A percentile compares a stretch with the other conserved stretches of the same genome.
These are phyloP conservation scores for Hypomyces perniciosus DNA, from an alignment of 2,329 filamentous ascomycete genomes.

Conservation along the genomic window DNA sequence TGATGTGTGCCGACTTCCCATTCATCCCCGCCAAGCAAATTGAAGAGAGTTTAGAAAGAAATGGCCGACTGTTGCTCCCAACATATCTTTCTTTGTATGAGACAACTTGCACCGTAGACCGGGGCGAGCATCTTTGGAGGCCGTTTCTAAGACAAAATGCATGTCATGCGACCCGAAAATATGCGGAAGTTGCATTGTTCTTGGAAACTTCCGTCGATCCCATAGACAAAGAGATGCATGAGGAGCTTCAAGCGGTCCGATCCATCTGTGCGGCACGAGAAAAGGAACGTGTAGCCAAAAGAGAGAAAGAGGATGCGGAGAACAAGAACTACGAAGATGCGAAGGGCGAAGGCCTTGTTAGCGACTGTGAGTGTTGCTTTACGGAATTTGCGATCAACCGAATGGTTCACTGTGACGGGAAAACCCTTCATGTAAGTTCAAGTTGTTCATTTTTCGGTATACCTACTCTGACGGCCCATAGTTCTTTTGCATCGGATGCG, in stretches of 20 bases:
- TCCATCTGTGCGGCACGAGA: constrained; percentile 2
- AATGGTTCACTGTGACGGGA: constrained; percentile 61
- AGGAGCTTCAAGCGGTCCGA: constrained; percentile 20
- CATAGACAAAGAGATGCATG: constrained; percentile 11
- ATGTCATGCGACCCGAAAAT: too few relatives aligned
- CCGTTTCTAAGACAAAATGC: too few relatives aligned
- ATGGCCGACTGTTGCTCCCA: constrained; percentile 16
- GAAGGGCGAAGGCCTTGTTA: constrained; percentile 43
- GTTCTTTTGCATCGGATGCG: constrained; percentile 66
- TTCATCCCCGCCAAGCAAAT: constrained; percentile 14
- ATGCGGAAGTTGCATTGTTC: not conserved
- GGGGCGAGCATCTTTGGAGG: too few relatives aligned
- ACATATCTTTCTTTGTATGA: constrained; percentile 15
- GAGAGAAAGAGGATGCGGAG: constrained; percentile 27
- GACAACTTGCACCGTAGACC: not conserved
- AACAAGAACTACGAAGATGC: constrained; percentile 36
- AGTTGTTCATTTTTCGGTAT: not conserved
- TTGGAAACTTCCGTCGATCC: not conserved
- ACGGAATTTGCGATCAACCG: constrained; percentile 59
- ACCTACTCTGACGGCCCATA: constrained; percentile 17
- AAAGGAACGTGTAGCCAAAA: constrained; percentile 26
- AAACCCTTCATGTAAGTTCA: constrained; percentile 41
- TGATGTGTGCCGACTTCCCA: constrained; percentile 17
- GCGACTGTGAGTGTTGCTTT: constrained; percentile 72
- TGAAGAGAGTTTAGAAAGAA: constrained; percentile 6